Evolutionary conservation across 2,329 filamentous ascomycete genomes (phyloP).

Genomic region (Fusarium sulawesiense): DNA sequence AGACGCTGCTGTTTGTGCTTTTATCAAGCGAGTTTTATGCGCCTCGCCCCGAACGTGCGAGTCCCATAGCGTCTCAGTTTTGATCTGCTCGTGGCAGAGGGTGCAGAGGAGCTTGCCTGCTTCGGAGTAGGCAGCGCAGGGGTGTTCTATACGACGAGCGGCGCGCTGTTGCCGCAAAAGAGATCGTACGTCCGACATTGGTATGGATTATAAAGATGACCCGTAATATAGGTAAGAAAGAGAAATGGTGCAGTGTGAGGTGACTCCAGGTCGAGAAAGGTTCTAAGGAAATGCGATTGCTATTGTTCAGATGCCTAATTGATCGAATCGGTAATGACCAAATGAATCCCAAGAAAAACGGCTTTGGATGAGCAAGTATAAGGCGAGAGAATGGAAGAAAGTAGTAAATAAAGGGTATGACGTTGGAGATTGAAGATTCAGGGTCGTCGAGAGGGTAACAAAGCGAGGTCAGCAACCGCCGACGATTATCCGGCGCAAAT

Average conservation of each 20-base stretch:
- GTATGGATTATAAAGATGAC: background rate
- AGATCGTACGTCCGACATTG: conserved; percentile 83
- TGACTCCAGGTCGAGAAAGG: conserved; percentile 24
- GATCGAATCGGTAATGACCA: background rate
- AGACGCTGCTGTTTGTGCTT: conserved; percentile 34
- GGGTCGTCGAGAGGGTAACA: conserved; percentile 29
- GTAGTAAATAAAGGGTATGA: conserved; percentile 24
- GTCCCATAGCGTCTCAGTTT: conserved; percentile 75
- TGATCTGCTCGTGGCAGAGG: conserved; percentile 72
- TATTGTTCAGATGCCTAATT: conserved; percentile 4
- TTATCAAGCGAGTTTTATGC: conserved; percentile 52
- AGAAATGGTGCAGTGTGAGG: background rate
- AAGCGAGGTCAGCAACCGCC: conserved; percentile 37
- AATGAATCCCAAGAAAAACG: background rate
- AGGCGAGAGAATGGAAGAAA: conserved; percentile 10
- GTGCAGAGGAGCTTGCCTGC: conserved; percentile 75
- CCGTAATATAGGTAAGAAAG: conserved; percentile 2
- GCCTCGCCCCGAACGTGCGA: conserved; percentile 64
- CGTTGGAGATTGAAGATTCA: conserved; percentile 22
- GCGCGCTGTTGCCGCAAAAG: conserved; percentile 82
- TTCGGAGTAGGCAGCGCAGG: conserved; percentile 74
- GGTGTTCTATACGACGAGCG: conserved; percentile 77
- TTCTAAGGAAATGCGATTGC: background rate
- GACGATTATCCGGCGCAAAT: conserved; percentile 49
- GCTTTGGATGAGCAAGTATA: background rate